Percentiles rank a stretch among this genome's conserved stretches.
These are phyloP conservation scores for Ophiostoma tasmaniense DNA, from an alignment of 2,329 filamentous ascomycete species.

Conservation along the genomic window DNA sequence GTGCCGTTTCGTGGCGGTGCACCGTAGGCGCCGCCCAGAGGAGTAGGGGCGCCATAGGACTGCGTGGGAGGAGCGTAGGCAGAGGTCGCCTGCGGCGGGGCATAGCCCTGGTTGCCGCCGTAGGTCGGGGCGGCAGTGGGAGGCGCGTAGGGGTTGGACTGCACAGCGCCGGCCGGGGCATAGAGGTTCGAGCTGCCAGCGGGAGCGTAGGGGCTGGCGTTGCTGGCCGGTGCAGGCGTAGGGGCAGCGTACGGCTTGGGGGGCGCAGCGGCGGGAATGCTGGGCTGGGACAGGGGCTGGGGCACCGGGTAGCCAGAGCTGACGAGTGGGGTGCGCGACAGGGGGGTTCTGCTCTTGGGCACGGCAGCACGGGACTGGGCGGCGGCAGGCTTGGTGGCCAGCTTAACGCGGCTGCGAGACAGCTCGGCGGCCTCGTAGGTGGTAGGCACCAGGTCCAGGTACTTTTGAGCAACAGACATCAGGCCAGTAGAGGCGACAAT, in stretches of 20 bases:
- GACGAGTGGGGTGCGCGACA: conserved; percentile 7
- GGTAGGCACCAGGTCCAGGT: conserved; percentile 75
- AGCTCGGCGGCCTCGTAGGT: conserved; percentile 82
- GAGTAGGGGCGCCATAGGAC: conserved; percentile 32
- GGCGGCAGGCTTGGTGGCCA: conserved; percentile 56
- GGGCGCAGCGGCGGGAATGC: neutral
- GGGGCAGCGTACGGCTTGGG: conserved; percentile 30
- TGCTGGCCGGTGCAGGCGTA: conserved; percentile 24
- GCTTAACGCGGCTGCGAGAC: conserved; percentile 73
- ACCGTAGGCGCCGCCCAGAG: conserved; percentile 25
- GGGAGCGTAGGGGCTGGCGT: conserved; percentile 30
- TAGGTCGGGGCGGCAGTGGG: conserved; percentile 26
- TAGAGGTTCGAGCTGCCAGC: conserved; percentile 31
- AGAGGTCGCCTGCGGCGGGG: conserved; percentile 26
- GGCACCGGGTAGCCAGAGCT: conserved; percentile 39
- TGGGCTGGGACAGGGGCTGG: conserved; percentile 26
- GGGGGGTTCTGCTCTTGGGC: neutral
- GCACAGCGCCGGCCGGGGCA: conserved; percentile 27
- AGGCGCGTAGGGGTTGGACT: conserved; percentile 36
- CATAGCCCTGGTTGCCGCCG: conserved; percentile 27
- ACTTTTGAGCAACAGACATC: conserved; percentile 77
- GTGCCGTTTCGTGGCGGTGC: conserved; percentile 50
- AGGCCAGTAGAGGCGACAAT: conserved; percentile 87
- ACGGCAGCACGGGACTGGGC: conserved; percentile 22
- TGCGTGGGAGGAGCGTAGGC: conserved; percentile 29